Evolutionary conservation across 2,329 filamentous ascomycete genomes (phyloP), one percentile per base, ranked within the genome.

Genomic region (Dactylella cylindrospora): DNA sequence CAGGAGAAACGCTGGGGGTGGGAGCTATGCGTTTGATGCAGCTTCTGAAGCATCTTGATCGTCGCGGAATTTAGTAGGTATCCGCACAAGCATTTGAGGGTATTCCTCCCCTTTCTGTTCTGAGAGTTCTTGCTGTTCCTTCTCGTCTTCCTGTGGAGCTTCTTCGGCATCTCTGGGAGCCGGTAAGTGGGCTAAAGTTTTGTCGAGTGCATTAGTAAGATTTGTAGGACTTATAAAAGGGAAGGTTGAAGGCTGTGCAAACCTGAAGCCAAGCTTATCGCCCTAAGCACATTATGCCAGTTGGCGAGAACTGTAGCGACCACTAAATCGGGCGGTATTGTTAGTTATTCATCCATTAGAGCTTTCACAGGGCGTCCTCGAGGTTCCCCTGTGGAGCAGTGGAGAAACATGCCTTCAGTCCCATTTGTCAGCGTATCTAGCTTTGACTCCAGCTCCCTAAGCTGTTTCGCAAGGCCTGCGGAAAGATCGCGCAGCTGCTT

Each of bases 211-310:
- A 40, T 9, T 29, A 22, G 29, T 23, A 36, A 23, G 69, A 59
- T 70, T 65, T 54, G 40, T n/a, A 39, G 41, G n/a, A n/a, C n/a
- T n/a, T n/a, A n/a, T n/a, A n/a, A n/a, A n/a, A n/a, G n/a, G n/a
- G n/a, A n/a, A n/a, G 31, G 31, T 8, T 50, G 13, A 9, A 52
- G 22, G 75, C 82, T 70, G 78, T 19, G 12, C 35, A 38, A 45
- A 90, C 87, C 80, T 61, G 86, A 90, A 64, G 88, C 88, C 86
- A 93, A 90, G 70, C 86, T 86, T 70, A 94, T 90, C 33, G 87
- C 87, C 66, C 85, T 79, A 61, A 94, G 78, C 66, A 94, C 88
- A 68, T 88, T 90, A 72, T 90, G 85, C 88, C 88, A 94, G 72
- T 93, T 94, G 47, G 84, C 81, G 71, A 94, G 77, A 17, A 94